phyloP scores from a whole-genome alignment of 202 grass and related monocot species.

The Hordeum pubiflorum region DNA sequence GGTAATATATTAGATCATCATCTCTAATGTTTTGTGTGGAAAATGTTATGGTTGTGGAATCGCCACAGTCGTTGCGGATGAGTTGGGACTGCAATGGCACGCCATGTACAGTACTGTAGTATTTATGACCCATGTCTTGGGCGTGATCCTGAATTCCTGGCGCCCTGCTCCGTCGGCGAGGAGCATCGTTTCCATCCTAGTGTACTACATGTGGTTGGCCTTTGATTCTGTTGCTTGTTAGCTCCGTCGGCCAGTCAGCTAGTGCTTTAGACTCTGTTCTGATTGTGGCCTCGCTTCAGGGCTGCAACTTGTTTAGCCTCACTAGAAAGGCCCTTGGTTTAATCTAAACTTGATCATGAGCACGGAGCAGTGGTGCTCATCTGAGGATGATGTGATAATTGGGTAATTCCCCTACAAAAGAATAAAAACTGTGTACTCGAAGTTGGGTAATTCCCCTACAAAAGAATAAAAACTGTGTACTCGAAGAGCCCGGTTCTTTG shows the following conservation, averaged over 20 bases:
- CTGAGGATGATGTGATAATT: too few species aligned
- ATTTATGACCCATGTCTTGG: not conserved
- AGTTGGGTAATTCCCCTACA: too few species aligned
- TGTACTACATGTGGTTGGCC: not conserved
- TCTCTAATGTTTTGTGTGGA: not conserved
- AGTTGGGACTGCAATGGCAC: not conserved
- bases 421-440: too few species aligned
- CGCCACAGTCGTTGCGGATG: too few species aligned
- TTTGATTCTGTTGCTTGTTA: not conserved
- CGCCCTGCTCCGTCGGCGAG: not conserved
- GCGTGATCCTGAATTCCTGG: conserved; percentile 15
- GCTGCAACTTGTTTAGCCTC: too few species aligned
- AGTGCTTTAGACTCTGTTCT: not conserved
- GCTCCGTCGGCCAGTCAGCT: not conserved
- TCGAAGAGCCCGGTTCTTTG: too few species aligned
- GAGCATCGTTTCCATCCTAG: not conserved
- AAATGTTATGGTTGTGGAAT: not conserved
- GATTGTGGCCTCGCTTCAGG: not conserved
- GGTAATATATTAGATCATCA: not conserved
- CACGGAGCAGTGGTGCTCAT: too few species aligned
- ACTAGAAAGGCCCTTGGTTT: not conserved
- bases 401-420: too few species aligned
- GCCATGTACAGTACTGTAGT: too few species aligned
- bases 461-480: too few species aligned
- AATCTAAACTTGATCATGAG: not conserved